A percentile compares a stretch with the other conserved stretches of the same genome.
Evolutionary conservation across 305 asterid genomes (phyloP).

Genomic region (Fraxinus baroniana): DNA sequence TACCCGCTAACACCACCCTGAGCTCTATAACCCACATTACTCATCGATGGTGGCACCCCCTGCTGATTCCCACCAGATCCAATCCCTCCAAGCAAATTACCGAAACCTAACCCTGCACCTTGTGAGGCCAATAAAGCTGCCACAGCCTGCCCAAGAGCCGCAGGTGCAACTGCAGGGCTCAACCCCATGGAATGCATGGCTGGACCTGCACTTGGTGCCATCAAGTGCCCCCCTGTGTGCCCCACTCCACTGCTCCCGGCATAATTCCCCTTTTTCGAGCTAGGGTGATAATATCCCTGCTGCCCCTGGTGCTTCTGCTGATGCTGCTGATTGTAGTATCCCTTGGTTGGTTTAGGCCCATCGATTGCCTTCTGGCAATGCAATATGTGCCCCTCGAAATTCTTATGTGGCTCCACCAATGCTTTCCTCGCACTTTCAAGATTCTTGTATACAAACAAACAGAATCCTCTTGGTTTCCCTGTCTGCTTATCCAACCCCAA

Average conservation of each 20-base stretch:
- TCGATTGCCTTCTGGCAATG: conserved; percentile 64
- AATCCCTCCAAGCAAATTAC: conserved; percentile 73
- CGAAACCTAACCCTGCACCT: conserved; percentile 77
- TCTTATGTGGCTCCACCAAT: conserved; percentile 55
- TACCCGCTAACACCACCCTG: conserved; percentile 56
- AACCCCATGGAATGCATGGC: conserved; percentile 45
- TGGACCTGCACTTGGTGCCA: conserved; percentile 76
- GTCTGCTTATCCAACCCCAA: conserved; percentile 58
- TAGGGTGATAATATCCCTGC: conserved; percentile 56
- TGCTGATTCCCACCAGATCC: conserved; percentile 58
- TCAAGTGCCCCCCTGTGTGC: conserved; percentile 61
- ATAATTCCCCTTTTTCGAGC: conserved; percentile 79
- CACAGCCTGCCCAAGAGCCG: conserved; percentile 88
- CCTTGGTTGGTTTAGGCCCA: conserved; percentile 61
- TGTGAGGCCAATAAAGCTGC: conserved; percentile 78
- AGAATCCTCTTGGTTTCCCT: conserved; percentile 60
- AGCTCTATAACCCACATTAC: conserved; percentile 58
- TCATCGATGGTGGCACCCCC: conserved; percentile 61
- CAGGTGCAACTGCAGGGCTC: conserved; percentile 66
- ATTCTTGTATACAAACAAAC: conserved; percentile 55
- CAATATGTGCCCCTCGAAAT: conserved; percentile 50
- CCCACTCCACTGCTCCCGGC: conserved; percentile 49
- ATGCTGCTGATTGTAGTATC: conserved; percentile 41
- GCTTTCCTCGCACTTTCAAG: conserved; percentile 54
- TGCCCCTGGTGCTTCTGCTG: conserved; percentile 51